Evolutionary conservation across 192 early-diverging fungal genomes (phyloP).

Genomic region (Physocladia obscura): DNA sequence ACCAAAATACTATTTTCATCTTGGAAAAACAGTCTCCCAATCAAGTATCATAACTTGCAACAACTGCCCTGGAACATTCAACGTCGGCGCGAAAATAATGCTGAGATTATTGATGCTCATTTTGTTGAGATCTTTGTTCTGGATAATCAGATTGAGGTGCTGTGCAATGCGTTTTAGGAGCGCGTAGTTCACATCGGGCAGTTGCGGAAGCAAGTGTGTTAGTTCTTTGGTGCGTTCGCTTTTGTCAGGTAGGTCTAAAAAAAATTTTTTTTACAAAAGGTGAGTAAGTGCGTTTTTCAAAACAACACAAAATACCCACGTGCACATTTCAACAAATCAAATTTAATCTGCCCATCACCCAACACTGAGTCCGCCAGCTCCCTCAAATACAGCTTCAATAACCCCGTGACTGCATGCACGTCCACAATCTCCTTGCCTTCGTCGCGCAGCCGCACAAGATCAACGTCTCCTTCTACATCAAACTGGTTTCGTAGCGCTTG

Average conservation of each 20-base stretch:
- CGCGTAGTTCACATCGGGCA: conserved; percentile 91
- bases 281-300: neutral
- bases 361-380: conserved; percentile 78
- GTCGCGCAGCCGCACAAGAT: conserved; percentile 49
- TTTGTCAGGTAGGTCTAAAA: conserved; percentile 70
- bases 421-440: conserved; percentile 69
- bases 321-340: conserved; percentile 77
- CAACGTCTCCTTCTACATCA: conserved; percentile 75
- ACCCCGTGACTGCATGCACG: conserved; percentile 86
- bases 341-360: conserved; percentile 77
- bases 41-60: conserved; percentile 89
- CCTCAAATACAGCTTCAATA: conserved; percentile 90
- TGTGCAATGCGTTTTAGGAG: conserved; percentile 80
- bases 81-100: conserved; percentile 93
- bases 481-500: conserved; percentile 77
- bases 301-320: conserved; percentile 36
- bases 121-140: conserved; percentile 77
- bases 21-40: conserved; percentile 50
- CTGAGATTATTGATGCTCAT: conserved; percentile 95
- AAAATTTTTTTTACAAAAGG: conserved; percentile 11
- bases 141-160: conserved; percentile 87
- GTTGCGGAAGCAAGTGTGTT: conserved; percentile 67
- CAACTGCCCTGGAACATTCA: conserved; percentile 88
- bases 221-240: conserved; percentile 80
- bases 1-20: conserved; percentile 20